Evolutionary conservation across 2,329 filamentous ascomycete genomes (phyloP).

Genomic region (Colletotrichum sublineola): DNA sequence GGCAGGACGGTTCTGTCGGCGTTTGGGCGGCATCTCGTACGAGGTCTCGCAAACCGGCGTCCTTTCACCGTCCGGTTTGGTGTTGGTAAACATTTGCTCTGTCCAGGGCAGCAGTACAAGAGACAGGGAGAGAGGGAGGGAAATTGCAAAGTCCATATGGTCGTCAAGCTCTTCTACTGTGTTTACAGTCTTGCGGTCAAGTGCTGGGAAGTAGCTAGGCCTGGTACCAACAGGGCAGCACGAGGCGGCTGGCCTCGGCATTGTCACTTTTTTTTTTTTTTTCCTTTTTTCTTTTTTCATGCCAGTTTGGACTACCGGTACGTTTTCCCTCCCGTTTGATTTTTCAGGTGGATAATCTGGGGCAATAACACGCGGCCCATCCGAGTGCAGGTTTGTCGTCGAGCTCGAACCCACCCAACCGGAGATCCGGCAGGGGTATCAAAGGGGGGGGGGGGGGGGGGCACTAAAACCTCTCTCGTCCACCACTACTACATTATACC

Average conservation of each 20-base stretch:
- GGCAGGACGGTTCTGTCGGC: constrained; percentile 1
- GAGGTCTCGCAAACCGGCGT: neutral
- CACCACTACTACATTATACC: neutral
- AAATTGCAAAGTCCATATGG: neutral
- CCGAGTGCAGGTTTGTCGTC: constrained; percentile 2
- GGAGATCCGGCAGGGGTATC: constrained; percentile 31
- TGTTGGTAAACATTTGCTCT: neutral
- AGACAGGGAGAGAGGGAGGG: neutral
- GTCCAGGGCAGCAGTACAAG: neutral
- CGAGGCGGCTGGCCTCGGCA: constrained; percentile 35
- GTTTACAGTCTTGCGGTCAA: neutral
- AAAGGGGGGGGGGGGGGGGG: neutral
- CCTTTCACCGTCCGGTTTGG: neutral
- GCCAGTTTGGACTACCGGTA: neutral
- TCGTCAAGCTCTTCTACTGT: neutral
- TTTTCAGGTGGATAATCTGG: constrained; percentile 37
- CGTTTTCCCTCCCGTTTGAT: neutral
- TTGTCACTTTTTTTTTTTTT: constrained; percentile 2
- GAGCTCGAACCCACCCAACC: constrained; percentile 18
- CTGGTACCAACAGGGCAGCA: constrained; percentile 16
- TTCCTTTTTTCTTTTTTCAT: neutral
- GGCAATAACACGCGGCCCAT: constrained; percentile 33
- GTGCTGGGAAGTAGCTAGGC: neutral
- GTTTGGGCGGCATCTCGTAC: neutral
- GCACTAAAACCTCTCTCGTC: constrained; percentile 37